A percentile compares a stretch with the other conserved stretches of the same genome.
phyloP scores from a whole-genome alignment of 1,139 yeast species.

The Saccharomyces hybrid region DNA sequence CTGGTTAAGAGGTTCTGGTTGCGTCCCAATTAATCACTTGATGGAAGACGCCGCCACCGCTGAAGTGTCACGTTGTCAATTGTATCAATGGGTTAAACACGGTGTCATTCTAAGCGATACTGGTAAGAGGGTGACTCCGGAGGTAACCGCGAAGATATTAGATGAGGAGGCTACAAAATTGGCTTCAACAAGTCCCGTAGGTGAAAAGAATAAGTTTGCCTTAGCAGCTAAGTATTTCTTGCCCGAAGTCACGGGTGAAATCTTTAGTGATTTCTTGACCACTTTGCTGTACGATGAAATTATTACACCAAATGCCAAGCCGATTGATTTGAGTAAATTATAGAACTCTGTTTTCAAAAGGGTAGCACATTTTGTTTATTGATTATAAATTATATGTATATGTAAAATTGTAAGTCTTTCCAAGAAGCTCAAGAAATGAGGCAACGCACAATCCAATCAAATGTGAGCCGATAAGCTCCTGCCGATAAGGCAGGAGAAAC shows the following conservation, averaged over 20 bases:
- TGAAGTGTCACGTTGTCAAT: conserved; percentile 73
- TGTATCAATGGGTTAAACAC: conserved; percentile 79
- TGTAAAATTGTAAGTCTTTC: neutral
- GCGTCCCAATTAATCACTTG: conserved; percentile 76
- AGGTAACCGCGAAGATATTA: conserved; percentile 47
- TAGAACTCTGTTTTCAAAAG: neutral
- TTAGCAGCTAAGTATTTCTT: conserved; percentile 48
- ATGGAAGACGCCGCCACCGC: conserved; percentile 91
- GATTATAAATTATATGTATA: neutral
- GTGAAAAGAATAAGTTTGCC: conserved; percentile 45
- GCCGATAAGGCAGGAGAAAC: neutral
- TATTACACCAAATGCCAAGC: conserved; percentile 36
- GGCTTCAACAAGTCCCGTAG: conserved; percentile 33
- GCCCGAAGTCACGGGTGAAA: conserved; percentile 61
- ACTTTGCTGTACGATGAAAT: conserved; percentile 59
- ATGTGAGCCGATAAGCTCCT: neutral
- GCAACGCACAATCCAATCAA: neutral
- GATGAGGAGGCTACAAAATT: conserved; percentile 55
- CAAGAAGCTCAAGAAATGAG: neutral
- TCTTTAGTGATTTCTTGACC: conserved; percentile 67
- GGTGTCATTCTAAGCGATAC: conserved; percentile 51
- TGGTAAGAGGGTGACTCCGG: conserved; percentile 52
- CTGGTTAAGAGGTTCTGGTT: conserved; percentile 75
- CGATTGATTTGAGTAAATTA: conserved; percentile 33
- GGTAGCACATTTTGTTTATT: neutral